These are phyloP conservation scores for Zoysia pacifica DNA, from an alignment of 176 grass and related monocot species.

Conservation along the genomic window DNA sequence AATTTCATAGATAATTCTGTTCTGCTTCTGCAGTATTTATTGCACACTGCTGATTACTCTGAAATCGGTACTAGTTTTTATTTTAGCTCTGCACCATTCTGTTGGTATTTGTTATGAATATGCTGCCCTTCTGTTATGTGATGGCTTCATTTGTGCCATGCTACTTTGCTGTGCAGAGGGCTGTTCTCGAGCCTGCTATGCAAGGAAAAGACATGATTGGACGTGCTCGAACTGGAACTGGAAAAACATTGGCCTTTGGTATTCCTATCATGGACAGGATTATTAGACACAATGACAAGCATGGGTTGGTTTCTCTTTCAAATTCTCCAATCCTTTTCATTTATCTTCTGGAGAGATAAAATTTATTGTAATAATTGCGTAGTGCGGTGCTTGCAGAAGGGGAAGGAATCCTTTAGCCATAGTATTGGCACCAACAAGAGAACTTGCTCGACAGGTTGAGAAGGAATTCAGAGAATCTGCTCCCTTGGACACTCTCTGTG, in stretches of 20 bases:
- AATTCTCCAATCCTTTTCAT: background rate
- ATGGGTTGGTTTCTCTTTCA: slow-evolving; percentile 72
- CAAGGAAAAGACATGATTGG: slow-evolving; percentile 95
- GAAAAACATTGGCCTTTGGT: slow-evolving; percentile 97
- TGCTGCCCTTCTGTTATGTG: background rate
- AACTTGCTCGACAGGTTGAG: slow-evolving; percentile 94
- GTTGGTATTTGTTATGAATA: background rate
- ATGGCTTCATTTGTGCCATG: background rate
- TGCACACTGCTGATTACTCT: background rate
- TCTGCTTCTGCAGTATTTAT: background rate
- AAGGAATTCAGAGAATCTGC: slow-evolving; percentile 96
- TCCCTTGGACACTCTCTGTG: slow-evolving; percentile 74
- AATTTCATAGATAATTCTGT: background rate
- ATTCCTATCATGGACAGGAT: slow-evolving; percentile 96
- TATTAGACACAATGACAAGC: slow-evolving; percentile 68
- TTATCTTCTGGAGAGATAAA: slow-evolving; percentile 10
- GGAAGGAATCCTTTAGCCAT: slow-evolving; percentile 88
- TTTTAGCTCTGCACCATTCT: background rate
- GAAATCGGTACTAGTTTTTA: background rate
- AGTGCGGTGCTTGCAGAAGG: slow-evolving; percentile 49
- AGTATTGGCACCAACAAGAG: slow-evolving; percentile 88
- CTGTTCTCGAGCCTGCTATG: slow-evolving; percentile 98
- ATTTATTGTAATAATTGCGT: slow-evolving; percentile 46
- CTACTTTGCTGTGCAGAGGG: slow-evolving; percentile 52
- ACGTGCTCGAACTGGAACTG: slow-evolving; percentile 85